These are phyloP conservation scores for Phytophthora litchii DNA, from an alignment of 352 stramenopile species.

Conservation along the genomic window DNA sequence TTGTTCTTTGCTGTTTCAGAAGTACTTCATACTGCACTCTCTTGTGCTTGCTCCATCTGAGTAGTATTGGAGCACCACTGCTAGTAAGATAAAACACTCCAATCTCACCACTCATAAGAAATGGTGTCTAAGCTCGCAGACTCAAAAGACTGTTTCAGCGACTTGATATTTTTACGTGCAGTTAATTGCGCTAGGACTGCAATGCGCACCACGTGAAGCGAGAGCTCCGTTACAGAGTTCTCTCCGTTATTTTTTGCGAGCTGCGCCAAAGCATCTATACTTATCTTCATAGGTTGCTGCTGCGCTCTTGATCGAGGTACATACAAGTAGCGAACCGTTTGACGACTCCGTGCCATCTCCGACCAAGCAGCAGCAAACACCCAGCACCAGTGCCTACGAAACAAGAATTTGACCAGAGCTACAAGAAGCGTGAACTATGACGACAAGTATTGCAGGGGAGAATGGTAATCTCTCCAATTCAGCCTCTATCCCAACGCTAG, in stretches of 20 bases:
- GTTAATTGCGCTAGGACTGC: no score
- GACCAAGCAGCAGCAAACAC: not conserved
- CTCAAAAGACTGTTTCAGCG: slow-evolving; percentile 9
- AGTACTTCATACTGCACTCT: no score
- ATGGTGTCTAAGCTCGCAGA: not conserved
- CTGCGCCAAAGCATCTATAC: slow-evolving; percentile 19
- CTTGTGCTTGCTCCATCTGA: not conserved
- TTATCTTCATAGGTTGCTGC: slow-evolving; percentile 27
- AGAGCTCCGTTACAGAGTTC: slow-evolving; percentile 26
- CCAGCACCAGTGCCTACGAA: slow-evolving; percentile 1
- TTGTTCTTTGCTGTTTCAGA: not conserved
- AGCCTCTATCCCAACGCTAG: slow-evolving; percentile 29
- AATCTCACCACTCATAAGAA: slow-evolving; percentile 6
- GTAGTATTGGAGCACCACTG: not conserved
- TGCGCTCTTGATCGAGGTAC: slow-evolving; percentile 9
- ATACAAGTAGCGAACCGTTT: slow-evolving; percentile 18
- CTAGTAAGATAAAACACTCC: no score
- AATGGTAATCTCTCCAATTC: slow-evolving; percentile 11
- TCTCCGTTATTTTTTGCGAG: slow-evolving; percentile 37
- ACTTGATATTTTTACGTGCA: slow-evolving; percentile 30
- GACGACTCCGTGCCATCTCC: slow-evolving; percentile 14
- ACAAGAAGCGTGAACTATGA: slow-evolving; percentile 20
- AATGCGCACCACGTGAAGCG: slow-evolving; percentile 1
- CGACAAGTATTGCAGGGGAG: slow-evolving; percentile 26
- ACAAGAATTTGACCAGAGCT: slow-evolving; percentile 1